These are phyloP conservation scores for Citrus inodora DNA, from an alignment of 345 rosid species.

Conservation along the genomic window DNA sequence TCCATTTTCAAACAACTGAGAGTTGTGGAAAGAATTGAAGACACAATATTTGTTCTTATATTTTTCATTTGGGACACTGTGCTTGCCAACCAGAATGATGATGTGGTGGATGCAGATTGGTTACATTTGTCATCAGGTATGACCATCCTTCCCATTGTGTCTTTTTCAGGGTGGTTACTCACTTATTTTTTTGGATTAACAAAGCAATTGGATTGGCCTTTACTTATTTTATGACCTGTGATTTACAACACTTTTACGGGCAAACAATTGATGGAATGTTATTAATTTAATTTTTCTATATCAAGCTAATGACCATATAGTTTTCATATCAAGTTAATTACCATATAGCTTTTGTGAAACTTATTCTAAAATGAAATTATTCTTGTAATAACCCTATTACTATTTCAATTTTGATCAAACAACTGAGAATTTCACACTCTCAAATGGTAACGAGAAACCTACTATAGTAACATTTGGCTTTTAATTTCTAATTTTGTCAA, in stretches of 20 bases:
- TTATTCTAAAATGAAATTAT: neutral
- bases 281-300: neutral
- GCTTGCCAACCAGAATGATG: neutral
- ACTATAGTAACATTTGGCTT: neutral
- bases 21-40: constrained; percentile 5
- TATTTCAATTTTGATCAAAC: neutral
- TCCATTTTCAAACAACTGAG: neutral
- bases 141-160: neutral
- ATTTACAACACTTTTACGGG: no score
- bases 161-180: neutral
- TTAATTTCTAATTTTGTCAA: neutral
- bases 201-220: no score
- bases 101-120: neutral
- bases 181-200: neutral
- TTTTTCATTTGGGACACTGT: neutral
- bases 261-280: neutral
- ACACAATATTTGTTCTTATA: neutral
- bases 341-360: neutral
- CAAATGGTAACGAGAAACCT: neutral
- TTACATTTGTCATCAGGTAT: constrained; percentile 2
- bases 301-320: neutral
- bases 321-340: neutral
- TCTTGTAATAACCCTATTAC: neutral
- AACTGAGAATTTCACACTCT: neutral
- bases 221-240: no score